A percentile compares a stretch with the other conserved stretches of the same genome.
These are phyloP conservation scores for Neonectria punicea DNA, from an alignment of 2,329 filamentous ascomycete genomes.

Conservation along the genomic window DNA sequence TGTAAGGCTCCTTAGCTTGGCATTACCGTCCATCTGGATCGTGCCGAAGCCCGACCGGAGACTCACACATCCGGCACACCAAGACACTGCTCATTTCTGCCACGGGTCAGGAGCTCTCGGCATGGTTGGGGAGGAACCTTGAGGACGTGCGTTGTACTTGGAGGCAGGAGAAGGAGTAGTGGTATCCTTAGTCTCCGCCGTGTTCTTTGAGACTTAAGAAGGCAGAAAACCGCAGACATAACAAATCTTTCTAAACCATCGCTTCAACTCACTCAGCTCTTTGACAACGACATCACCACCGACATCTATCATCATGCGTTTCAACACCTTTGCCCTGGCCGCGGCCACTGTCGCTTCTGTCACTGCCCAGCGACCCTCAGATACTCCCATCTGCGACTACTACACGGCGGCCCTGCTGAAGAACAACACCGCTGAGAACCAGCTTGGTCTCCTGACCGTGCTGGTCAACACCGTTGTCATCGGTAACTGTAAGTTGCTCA, in stretches of 20 bases:
- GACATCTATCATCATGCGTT: conserved; percentile 37
- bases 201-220: neutral
- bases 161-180: neutral
- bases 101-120: neutral
- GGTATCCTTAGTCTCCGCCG: too few species aligned
- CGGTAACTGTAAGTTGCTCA: conserved; percentile 62
- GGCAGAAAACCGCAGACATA: neutral
- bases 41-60: conserved; percentile 16
- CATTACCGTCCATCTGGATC: neutral
- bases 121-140: neutral
- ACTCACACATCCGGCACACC: conserved; percentile 3
- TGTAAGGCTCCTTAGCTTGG: conserved; percentile 1
- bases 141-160: neutral
- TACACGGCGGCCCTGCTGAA: conserved; percentile 69
- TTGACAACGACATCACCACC: neutral
- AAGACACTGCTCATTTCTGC: neutral
- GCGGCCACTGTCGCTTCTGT: conserved; percentile 33
- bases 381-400: conserved; percentile 69
- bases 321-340: conserved; percentile 35
- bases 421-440: conserved; percentile 68
- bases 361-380: conserved; percentile 58
- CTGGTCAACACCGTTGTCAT: conserved; percentile 72
- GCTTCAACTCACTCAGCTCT: neutral
- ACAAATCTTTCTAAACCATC: neutral
- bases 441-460: conserved; percentile 64